phyloP scores from a whole-genome alignment of 257 asterid genomes.

The Fraxinus americana region DNA sequence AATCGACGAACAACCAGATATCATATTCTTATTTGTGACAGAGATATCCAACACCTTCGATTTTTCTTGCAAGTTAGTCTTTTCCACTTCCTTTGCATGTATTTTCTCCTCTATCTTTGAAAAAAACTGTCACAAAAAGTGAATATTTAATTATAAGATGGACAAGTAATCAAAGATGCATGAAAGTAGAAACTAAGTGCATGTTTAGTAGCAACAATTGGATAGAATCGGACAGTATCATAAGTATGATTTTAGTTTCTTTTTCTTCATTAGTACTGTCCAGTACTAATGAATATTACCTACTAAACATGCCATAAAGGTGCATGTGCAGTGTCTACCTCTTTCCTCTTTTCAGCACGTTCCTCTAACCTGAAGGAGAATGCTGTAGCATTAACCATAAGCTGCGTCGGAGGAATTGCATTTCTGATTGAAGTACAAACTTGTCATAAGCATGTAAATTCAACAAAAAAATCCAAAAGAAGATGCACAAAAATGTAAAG shows the following conservation, averaged over 20 bases:
- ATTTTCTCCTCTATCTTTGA: conserved; percentile 85
- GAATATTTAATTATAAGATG: not conserved
- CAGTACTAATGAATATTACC: not conserved
- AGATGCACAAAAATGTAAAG: not conserved
- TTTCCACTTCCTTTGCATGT: conserved; percentile 77
- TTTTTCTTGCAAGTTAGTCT: conserved; percentile 62
- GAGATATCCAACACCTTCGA: conserved; percentile 60
- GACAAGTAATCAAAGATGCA: not conserved
- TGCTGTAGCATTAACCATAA: conserved; percentile 45
- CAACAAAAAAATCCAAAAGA: not conserved
- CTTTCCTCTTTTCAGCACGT: conserved; percentile 81
- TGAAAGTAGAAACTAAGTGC: not conserved
- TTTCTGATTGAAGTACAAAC: conserved; percentile 38
- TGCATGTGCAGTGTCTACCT: conserved; percentile 39
- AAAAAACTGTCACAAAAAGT: conserved; percentile 59
- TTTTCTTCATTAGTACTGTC: not conserved
- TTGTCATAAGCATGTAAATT: conserved; percentile 8
- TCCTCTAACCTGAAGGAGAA: conserved; percentile 75
- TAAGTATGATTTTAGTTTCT: not conserved
- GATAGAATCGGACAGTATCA: not conserved
- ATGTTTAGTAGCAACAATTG: not conserved
- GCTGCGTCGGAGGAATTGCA: conserved; percentile 52
- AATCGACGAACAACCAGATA: not conserved
- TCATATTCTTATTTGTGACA: not conserved
- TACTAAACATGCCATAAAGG: not conserved